Percentiles rank a stretch among this genome's conserved stretches.
phyloP scores from a whole-genome alignment of 2,329 filamentous ascomycete genomes.

The Aquanectria penicillioides region DNA sequence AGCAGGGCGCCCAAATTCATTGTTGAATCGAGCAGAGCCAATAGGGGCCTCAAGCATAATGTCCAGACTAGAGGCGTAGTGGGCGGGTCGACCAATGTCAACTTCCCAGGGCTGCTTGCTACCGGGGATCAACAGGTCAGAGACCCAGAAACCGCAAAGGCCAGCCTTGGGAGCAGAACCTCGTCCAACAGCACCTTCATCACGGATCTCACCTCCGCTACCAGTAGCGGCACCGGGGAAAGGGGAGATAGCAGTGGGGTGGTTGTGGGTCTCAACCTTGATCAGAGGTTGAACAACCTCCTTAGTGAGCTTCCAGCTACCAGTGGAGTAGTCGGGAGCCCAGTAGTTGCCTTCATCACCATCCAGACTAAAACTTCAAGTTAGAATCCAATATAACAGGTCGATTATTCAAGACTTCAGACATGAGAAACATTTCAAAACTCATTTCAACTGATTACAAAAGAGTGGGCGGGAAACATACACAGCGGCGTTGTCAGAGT shows the following conservation, averaged over 20 bases:
- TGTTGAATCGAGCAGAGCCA: constrained; percentile 95
- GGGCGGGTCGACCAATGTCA: constrained; percentile 87
- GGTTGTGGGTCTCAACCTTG: constrained; percentile 98
- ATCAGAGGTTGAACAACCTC: constrained; percentile 88
- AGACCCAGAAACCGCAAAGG: constrained; percentile 92
- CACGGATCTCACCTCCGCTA: constrained; percentile 93
- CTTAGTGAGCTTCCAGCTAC: constrained; percentile 87
- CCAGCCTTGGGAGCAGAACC: constrained; percentile 95
- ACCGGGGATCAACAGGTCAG: constrained; percentile 89
- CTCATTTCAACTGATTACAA: too few relatives aligned
- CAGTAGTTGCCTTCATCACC: constrained; percentile 66
- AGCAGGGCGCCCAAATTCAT: constrained; percentile 93
- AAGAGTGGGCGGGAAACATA: constrained; percentile 32
- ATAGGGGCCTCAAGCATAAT: constrained; percentile 99
- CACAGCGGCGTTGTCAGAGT: constrained; percentile 98
- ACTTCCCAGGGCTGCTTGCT: constrained; percentile 88
- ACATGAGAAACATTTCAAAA: too few relatives aligned
- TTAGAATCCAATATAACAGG: background rate
- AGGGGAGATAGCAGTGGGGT: constrained; percentile 94
- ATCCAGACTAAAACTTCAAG: constrained; percentile 39
- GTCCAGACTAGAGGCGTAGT: constrained; percentile 93
- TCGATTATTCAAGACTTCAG: too few relatives aligned
- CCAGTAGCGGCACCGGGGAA: constrained; percentile 94
- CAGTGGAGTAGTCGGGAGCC: constrained; percentile 87
- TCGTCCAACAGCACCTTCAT: constrained; percentile 92